Percentiles rank a stretch among this genome's conserved stretches.
Evolutionary conservation across 2,329 filamentous ascomycete species (phyloP).

Genomic region (Cladosporium sp.): DNA sequence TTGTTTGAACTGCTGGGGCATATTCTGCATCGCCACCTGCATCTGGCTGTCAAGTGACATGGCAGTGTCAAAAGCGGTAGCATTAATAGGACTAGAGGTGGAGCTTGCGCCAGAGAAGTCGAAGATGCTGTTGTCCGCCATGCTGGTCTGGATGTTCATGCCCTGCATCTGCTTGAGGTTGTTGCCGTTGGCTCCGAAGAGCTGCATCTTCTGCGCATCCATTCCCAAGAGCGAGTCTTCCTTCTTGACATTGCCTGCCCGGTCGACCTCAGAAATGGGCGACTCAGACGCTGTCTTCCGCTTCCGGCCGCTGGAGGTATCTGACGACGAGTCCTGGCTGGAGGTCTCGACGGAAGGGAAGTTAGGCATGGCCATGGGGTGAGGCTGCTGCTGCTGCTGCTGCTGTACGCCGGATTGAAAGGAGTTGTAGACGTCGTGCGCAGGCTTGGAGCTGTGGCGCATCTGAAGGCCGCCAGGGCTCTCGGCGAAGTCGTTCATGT

Average conservation of each 20-base stretch:
- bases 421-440: slow-evolving; percentile 22
- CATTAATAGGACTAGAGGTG: slow-evolving; percentile 53
- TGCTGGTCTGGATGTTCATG: slow-evolving; percentile 16
- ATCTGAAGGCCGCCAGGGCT: slow-evolving; percentile 27
- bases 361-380: slow-evolving; percentile 25
- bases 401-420: slow-evolving; percentile 17
- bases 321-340: slow-evolving; percentile 44
- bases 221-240: slow-evolving; percentile 31
- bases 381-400: slow-evolving; percentile 17
- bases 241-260: slow-evolving; percentile 28
- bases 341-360: slow-evolving; percentile 42
- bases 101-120: slow-evolving; percentile 45
- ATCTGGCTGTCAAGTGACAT: slow-evolving; percentile 32
- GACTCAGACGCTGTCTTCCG: slow-evolving; percentile 42
- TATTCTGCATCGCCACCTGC: slow-evolving; percentile 21
- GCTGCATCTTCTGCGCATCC: slow-evolving; percentile 28
- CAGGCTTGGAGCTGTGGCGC: slow-evolving; percentile 34
- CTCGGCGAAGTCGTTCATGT: slow-evolving; percentile 27
- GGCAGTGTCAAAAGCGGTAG: slow-evolving; percentile 31
- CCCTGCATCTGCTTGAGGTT: slow-evolving; percentile 6
- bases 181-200: slow-evolving; percentile 23
- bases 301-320: slow-evolving; percentile 43
- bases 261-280: slow-evolving; percentile 33
- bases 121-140: slow-evolving; percentile 38
- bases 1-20: slow-evolving; percentile 28